Conservation (phyloP, 805 yeast genomes). For the Vanderwaltozyma tropicalis region DNA sequence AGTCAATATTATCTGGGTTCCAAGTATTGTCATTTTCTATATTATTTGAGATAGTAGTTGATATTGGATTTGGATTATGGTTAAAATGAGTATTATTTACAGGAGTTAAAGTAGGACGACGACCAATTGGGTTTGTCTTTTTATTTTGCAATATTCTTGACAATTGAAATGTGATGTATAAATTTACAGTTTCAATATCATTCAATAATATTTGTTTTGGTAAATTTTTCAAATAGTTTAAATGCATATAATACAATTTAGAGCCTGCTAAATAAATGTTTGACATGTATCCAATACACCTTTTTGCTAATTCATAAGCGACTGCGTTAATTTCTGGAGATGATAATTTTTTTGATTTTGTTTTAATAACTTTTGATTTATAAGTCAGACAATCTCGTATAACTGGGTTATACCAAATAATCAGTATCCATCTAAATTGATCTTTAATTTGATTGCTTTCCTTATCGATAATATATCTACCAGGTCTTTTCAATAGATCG, state of each 20-base stretch:
- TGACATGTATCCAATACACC: conserved; percentile 59
- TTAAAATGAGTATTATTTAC: neutral
- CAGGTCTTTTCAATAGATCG: conserved; percentile 43
- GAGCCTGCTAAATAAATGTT: conserved; percentile 16
- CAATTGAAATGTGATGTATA: conserved; percentile 70
- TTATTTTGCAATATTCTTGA: conserved; percentile 33
- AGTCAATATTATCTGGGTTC: neutral
- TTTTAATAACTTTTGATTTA: conserved; percentile 13
- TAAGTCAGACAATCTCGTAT: conserved; percentile 36
- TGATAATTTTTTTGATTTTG: neutral
- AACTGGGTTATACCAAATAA: conserved; percentile 60
- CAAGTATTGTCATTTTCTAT: neutral
- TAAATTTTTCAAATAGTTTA: conserved; percentile 10
- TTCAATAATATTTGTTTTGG: conserved; percentile 34
- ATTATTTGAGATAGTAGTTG: neutral
- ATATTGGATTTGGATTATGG: neutral
- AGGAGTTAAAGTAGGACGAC: neutral
- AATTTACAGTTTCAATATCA: conserved; percentile 59
- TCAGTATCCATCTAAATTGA: conserved; percentile 48
- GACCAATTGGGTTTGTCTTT: too few species aligned
- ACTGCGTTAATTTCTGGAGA: conserved; percentile 43
- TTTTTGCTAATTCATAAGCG: conserved; percentile 60
- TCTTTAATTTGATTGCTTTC: neutral
- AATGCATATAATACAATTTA: conserved; percentile 2
- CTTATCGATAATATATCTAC: conserved; percentile 29